Conservation (phyloP, 192 early-diverging fungal species). For the Backusella parvicylindrica region DNA sequence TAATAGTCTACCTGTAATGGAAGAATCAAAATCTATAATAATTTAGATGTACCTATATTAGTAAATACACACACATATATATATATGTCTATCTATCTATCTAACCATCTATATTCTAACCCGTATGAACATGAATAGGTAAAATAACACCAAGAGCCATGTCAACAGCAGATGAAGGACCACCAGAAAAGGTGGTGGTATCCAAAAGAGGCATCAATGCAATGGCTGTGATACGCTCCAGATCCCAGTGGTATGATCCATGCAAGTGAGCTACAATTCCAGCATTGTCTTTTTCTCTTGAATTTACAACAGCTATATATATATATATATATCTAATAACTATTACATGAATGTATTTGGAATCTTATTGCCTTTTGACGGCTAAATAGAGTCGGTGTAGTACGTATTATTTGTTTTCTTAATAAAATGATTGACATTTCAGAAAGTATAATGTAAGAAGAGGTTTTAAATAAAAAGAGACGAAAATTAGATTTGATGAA, state of each 20-base stretch:
- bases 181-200: not conserved
- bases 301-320: not conserved
- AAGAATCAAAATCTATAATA: not conserved
- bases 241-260: not conserved
- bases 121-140: not conserved
- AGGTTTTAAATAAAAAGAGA: not conserved
- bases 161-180: not conserved
- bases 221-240: not conserved
- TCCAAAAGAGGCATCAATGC: not conserved
- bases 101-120: not conserved
- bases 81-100: no score
- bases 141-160: not conserved
- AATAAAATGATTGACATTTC: not conserved
- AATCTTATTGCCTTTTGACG: not conserved
- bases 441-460: not conserved
- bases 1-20: not conserved
- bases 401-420: not conserved
- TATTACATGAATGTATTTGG: not conserved
- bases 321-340: not conserved
- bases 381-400: not conserved
- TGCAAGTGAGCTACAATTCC: not conserved
- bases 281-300: not conserved
- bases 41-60: no score
- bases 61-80: no score
- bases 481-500: no score